Conservation (phyloP, 352 stramenopile species). For the Phytophthora nicotianae region DNA sequence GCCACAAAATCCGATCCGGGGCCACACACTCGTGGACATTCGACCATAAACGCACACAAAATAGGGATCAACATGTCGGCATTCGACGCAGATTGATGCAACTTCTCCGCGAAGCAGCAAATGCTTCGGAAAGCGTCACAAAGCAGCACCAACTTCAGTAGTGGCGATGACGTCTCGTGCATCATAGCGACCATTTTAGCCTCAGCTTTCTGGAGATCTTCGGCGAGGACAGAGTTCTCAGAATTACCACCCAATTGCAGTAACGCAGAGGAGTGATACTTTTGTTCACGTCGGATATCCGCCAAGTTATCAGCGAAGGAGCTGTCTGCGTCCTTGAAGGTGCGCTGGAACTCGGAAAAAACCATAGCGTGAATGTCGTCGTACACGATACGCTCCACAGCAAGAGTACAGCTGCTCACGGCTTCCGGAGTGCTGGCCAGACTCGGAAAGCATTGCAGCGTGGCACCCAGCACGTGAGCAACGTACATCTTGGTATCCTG, state of each 20-base stretch:
- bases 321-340: constrained; percentile 49
- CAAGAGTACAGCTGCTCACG: constrained; percentile 52
- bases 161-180: constrained; percentile 48
- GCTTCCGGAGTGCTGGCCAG: constrained; percentile 56
- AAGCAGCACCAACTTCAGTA: constrained; percentile 70
- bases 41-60: constrained; percentile 64
- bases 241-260: constrained; percentile 13
- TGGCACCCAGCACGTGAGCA: constrained; percentile 57
- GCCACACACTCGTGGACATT: constrained; percentile 36
- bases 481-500: constrained; percentile 78
- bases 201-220: constrained; percentile 53
- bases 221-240: constrained; percentile 24
- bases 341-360: constrained; percentile 54
- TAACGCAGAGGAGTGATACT: constrained; percentile 37
- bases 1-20: constrained; percentile 55
- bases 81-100: constrained; percentile 67
- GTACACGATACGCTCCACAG: constrained; percentile 68
- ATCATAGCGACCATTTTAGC: constrained; percentile 52
- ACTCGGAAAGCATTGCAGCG: constrained; percentile 66
- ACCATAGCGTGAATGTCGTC: constrained; percentile 70
- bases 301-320: constrained; percentile 56
- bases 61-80: constrained; percentile 78
- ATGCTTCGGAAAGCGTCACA: constrained; percentile 63
- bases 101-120: constrained; percentile 68
- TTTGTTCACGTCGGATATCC: constrained; percentile 55